Percentiles rank a stretch among this genome's conserved stretches.
Conservation (phyloP, 805 yeast species). For the Ogataea trehaloabstinens region DNA sequence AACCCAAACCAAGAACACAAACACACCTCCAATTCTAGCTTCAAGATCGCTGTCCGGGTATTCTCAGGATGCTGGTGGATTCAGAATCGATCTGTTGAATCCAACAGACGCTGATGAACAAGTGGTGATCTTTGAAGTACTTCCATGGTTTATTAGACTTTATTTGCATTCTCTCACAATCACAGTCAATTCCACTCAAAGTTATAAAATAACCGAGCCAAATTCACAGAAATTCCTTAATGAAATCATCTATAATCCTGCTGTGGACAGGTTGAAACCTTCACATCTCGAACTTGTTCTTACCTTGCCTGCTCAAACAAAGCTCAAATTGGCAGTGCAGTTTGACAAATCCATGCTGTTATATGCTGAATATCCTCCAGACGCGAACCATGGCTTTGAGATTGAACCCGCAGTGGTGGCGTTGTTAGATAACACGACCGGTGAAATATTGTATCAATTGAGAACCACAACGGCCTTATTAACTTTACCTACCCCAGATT, state of each 20-base stretch:
- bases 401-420: slow-evolving; percentile 86
- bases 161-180: slow-evolving; percentile 68
- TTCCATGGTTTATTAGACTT: slow-evolving; percentile 91
- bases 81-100: slow-evolving; percentile 75
- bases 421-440: slow-evolving; percentile 35
- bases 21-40: slow-evolving; percentile 62
- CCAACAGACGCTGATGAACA: slow-evolving; percentile 48
- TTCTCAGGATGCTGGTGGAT: slow-evolving; percentile 88
- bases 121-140: slow-evolving; percentile 69
- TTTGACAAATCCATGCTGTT: slow-evolving; percentile 85
- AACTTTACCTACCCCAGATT: slow-evolving; percentile 93
- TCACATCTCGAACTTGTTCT: slow-evolving; percentile 74
- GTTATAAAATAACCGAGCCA: slow-evolving; percentile 22
- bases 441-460: slow-evolving; percentile 41
- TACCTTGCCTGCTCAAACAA: slow-evolving; percentile 59
- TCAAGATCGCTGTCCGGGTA: slow-evolving; percentile 89
- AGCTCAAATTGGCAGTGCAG: slow-evolving; percentile 63
- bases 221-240: slow-evolving; percentile 40
- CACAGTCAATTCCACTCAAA: slow-evolving; percentile 23
- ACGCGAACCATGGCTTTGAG: slow-evolving; percentile 97
- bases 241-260: slow-evolving; percentile 66
- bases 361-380: slow-evolving; percentile 96
- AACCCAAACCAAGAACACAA: slow-evolving; percentile 36
- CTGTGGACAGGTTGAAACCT: slow-evolving; percentile 77
- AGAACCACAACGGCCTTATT: slow-evolving; percentile 86